Evolutionary conservation across 2,329 filamentous ascomycete genomes (phyloP).

Genomic region (Elsinoe fawcettii): DNA sequence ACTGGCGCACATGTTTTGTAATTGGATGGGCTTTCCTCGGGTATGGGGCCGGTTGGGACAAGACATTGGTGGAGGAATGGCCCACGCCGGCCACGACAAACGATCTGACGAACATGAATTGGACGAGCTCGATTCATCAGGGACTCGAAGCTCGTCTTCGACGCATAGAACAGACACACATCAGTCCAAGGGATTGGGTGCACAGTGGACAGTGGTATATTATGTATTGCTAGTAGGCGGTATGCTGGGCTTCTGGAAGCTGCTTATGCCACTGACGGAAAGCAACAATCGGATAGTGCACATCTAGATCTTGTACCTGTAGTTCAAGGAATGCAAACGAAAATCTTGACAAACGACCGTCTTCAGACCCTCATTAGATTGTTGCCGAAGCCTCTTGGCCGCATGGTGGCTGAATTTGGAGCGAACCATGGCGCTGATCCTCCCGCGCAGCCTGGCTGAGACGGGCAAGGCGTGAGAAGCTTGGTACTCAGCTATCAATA

Average conservation of each 20-base stretch:
- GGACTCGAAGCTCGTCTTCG: conserved; percentile 31
- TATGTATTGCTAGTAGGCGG: conserved; percentile 70
- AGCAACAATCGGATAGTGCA: conserved; percentile 45
- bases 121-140: conserved; percentile 19
- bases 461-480: conserved; percentile 9
- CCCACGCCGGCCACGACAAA: conserved; percentile 25
- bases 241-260: conserved; percentile 60
- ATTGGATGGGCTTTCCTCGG: conserved; percentile 80
- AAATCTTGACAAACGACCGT: not conserved
- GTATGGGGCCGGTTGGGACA: conserved; percentile 68
- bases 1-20: conserved; percentile 79
- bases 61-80: conserved; percentile 33
- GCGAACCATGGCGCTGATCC: not conserved
- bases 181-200: conserved; percentile 28
- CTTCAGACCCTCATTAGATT: not conserved
- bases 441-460: conserved; percentile 1
- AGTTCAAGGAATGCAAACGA: not conserved
- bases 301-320: not conserved
- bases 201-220: conserved; percentile 67
- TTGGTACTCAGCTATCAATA: conserved; percentile 14
- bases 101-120: conserved; percentile 20
- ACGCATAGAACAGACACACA: conserved; percentile 30
- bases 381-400: conserved; percentile 1
- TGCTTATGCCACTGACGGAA: conserved; percentile 65
- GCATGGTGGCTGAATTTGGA: conserved; percentile 7